A percentile compares a stretch with the other conserved stretches of the same genome.
phyloP scores from a whole-genome alignment of 2,329 filamentous ascomycete species.

The Alternaria angustiovoidea region DNA sequence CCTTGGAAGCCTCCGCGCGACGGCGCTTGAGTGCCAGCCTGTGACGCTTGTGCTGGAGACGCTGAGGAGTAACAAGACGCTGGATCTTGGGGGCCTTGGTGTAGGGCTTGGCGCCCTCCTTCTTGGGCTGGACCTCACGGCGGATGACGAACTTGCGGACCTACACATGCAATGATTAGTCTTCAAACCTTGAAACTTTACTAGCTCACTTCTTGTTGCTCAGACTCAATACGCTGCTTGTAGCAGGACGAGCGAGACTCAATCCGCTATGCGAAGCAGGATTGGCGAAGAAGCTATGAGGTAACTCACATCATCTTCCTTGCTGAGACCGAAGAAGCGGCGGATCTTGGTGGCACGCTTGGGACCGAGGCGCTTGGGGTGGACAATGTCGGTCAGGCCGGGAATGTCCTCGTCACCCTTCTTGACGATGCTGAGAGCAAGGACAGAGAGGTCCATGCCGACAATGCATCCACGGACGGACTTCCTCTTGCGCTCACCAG shows the following conservation, averaged over 20 bases:
- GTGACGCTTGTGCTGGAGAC: constrained; percentile 99
- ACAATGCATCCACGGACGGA: constrained; percentile 99
- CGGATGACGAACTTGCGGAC: constrained; percentile 99
- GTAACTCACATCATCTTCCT: constrained; percentile 99
- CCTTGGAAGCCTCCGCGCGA: constrained; percentile 95
- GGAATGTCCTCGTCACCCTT: constrained; percentile 94
- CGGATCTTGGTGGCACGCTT: constrained; percentile 99
- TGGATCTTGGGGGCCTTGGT: constrained; percentile 99
- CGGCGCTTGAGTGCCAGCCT: constrained; percentile 97
- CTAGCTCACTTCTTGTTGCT: constrained; percentile 44
- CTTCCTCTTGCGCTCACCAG: constrained; percentile 99
- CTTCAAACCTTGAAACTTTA: constrained; percentile 18
- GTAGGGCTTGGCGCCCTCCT: constrained; percentile 96
- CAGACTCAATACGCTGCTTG: constrained; percentile 57
- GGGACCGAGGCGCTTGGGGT: constrained; percentile 98
- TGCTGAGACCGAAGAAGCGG: constrained; percentile 99
- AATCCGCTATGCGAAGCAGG: constrained; percentile 52
- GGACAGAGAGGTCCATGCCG: constrained; percentile 90
- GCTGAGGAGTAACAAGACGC: constrained; percentile 98
- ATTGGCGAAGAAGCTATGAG: constrained; percentile 72
- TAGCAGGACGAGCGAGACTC: constrained; percentile 65
- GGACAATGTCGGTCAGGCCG: constrained; percentile 95
- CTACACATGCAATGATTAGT: constrained; percentile 59
- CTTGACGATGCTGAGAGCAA: constrained; percentile 96
- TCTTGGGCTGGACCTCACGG: constrained; percentile 94